Conservation (phyloP, 2,329 filamentous ascomycete species). For the Claviceps maximensis region DNA sequence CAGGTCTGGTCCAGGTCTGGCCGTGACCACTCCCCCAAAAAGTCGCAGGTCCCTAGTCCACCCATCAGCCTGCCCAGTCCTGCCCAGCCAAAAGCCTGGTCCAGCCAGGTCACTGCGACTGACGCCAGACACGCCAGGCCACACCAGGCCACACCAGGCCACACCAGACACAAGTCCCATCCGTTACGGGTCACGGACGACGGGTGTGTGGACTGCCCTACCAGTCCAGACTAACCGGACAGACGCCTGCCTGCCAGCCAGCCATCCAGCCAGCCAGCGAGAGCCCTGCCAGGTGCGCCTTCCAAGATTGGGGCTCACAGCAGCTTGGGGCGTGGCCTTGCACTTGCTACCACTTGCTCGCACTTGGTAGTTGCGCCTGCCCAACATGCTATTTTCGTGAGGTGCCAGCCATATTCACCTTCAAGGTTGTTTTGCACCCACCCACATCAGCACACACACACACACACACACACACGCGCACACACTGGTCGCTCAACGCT, state of each 20-base stretch:
- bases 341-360: not conserved
- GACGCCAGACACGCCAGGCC: not conserved
- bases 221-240: not conserved
- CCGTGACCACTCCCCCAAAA: not conserved
- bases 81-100: not conserved
- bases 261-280: not conserved
- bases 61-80: conserved; percentile 1
- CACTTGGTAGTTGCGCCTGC: not conserved
- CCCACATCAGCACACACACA: too few relatives aligned
- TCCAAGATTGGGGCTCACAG: not conserved
- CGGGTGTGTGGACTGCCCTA: not conserved
- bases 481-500: too few relatives aligned
- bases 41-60: not conserved
- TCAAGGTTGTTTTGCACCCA: too few relatives aligned
- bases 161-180: not conserved
- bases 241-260: not conserved
- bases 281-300: not conserved
- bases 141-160: too few relatives aligned
- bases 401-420: not conserved
- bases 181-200: not conserved
- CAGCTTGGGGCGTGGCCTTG: not conserved
- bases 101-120: conserved; percentile 1
- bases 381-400: not conserved
- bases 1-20: not conserved
- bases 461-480: too few relatives aligned